Evolutionary conservation across 331 rosid genomes (phyloP).

Genomic region (Quercus phellos): DNA sequence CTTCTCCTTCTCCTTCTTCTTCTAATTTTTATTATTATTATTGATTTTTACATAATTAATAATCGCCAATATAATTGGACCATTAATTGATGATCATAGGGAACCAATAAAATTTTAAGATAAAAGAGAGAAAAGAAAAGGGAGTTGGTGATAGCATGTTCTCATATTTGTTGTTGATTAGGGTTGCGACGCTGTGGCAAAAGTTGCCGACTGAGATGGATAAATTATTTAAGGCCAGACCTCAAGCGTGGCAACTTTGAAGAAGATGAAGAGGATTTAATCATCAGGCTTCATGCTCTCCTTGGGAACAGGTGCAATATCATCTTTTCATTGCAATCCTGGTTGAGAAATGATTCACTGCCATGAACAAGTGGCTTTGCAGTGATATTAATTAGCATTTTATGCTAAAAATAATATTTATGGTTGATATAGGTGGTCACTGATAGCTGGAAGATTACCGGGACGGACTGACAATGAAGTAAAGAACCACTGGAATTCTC

Average conservation of each 20-base stretch:
- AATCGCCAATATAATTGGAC: no score
- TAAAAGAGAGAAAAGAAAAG: background rate
- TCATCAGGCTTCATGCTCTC: conserved; percentile 35
- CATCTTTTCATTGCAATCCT: background rate
- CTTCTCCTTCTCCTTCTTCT: background rate
- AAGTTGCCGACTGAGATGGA: conserved; percentile 39
- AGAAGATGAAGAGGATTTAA: conserved; percentile 35
- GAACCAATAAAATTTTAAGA: background rate
- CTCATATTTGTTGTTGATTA: background rate
- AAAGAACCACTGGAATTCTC: conserved; percentile 5
- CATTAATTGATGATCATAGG: background rate
- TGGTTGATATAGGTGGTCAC: conserved; percentile 1
- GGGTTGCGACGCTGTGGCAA: conserved; percentile 37
- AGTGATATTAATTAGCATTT: background rate
- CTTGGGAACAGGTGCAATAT: conserved; percentile 35
- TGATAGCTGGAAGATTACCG: background rate
- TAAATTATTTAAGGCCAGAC: conserved; percentile 32
- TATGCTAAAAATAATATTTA: background rate
- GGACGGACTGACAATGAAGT: conserved; percentile 3
- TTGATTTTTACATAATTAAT: background rate
- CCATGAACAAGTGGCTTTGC: no score
- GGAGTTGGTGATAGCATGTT: background rate
- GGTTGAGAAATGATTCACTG: no score
- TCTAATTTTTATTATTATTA: background rate
- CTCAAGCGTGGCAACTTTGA: conserved; percentile 32